Percentiles rank a stretch among this genome's conserved stretches.
Conservation (phyloP, 2,329 filamentous ascomycete genomes). For the Aureobasidium namibiae region DNA sequence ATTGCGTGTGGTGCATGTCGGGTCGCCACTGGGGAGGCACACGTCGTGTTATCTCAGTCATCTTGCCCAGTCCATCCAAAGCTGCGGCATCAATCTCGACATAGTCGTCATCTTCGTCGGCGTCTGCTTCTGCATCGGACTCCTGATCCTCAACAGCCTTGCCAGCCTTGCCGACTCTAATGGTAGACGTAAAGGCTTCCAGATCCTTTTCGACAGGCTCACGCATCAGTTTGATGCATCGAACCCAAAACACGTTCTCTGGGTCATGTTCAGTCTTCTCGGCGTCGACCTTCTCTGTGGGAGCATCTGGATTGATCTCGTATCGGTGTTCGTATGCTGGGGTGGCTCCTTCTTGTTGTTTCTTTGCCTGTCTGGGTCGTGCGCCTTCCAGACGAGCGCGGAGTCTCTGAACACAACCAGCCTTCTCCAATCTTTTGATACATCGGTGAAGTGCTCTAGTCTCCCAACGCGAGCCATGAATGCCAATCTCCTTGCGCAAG, state of each 20-base stretch:
- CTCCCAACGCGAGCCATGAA: conserved; percentile 28
- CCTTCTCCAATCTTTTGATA: conserved; percentile 31
- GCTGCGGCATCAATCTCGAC: conserved; percentile 20
- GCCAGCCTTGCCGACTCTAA: background rate
- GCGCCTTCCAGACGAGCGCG: conserved; percentile 22
- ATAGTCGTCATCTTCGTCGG: conserved; percentile 18
- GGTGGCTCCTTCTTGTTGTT: background rate
- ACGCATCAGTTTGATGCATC: conserved; percentile 35
- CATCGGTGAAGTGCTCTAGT: conserved; percentile 32
- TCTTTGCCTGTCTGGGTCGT: background rate
- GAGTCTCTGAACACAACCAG: conserved; percentile 32
- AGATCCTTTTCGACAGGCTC: conserved; percentile 27
- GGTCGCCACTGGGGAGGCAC: conserved; percentile 47
- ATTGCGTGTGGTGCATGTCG: conserved; percentile 43
- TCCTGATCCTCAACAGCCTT: conserved; percentile 14
- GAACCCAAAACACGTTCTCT: conserved; percentile 20
- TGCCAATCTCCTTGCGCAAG: conserved; percentile 39
- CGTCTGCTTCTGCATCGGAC: conserved; percentile 13
- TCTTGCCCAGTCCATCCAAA: background rate
- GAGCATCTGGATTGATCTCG: background rate
- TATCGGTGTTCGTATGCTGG: background rate
- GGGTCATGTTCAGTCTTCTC: conserved; percentile 4
- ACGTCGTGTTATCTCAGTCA: conserved; percentile 18
- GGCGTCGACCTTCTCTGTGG: background rate
- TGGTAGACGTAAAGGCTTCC: conserved; percentile 16